Conservation (phyloP, 2,329 filamentous ascomycete species). For the Magnaporthales sp. region DNA sequence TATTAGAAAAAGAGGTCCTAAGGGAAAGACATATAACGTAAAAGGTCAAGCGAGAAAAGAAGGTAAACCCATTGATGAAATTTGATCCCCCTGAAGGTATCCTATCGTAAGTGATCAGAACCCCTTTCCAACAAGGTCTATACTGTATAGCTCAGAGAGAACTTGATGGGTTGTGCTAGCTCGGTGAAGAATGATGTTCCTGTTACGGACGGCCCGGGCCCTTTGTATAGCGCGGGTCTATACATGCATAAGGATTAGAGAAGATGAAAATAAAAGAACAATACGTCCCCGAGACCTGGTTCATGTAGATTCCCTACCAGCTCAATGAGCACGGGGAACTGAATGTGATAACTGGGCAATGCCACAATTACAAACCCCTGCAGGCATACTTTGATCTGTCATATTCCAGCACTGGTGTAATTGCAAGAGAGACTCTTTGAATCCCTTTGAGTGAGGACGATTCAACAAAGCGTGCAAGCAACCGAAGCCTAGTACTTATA, state of each 20-base stretch:
- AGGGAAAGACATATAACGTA: neutral
- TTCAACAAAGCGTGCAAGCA: neutral
- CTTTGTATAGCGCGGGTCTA: neutral
- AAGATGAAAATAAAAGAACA: too few relatives aligned
- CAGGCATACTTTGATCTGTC: neutral
- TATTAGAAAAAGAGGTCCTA: neutral
- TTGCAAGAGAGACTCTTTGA: neutral
- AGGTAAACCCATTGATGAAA: neutral
- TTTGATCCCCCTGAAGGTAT: neutral
- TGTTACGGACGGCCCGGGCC: neutral
- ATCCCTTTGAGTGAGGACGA: neutral
- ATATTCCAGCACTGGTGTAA: neutral
- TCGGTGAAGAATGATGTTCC: neutral
- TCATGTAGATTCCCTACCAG: neutral
- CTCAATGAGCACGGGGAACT: neutral
- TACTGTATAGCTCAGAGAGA: neutral
- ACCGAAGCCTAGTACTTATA: neutral
- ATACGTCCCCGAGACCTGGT: neutral
- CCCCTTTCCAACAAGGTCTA: neutral
- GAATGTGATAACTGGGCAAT: neutral
- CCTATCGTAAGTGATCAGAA: too few relatives aligned
- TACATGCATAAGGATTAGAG: neutral
- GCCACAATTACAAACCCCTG: neutral
- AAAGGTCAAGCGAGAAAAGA: neutral
- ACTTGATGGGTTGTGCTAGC: neutral